Percentiles rank a stretch among this genome's conserved stretches.
Evolutionary conservation across 2,329 filamentous ascomycete genomes (phyloP).

Genomic region (Aspergillus ustus): DNA sequence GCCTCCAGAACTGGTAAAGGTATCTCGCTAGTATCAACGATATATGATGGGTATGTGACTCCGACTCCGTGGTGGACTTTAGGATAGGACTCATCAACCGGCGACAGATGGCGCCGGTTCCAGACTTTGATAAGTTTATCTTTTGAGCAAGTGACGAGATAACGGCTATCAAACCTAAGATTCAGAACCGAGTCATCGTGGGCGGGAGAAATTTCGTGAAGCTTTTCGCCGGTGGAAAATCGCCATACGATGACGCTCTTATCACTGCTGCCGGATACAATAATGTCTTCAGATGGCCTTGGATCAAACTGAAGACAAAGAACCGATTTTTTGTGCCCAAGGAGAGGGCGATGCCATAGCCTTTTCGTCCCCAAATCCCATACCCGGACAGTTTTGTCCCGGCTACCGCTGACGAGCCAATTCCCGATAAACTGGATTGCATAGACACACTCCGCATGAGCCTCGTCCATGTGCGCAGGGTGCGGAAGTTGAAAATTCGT

Average conservation of each 20-base stretch:
- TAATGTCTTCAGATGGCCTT: constrained; percentile 80
- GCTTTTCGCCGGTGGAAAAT: constrained; percentile 84
- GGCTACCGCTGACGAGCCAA: constrained; percentile 89
- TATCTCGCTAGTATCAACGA: constrained; percentile 54
- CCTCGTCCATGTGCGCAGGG: constrained; percentile 76
- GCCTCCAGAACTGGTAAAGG: constrained; percentile 50
- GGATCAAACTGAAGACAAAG: constrained; percentile 95
- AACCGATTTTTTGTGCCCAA: constrained; percentile 82
- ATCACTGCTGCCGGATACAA: constrained; percentile 96
- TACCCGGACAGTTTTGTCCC: constrained; percentile 83
- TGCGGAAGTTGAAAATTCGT: constrained; percentile 90
- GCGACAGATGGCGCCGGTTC: constrained; percentile 72
- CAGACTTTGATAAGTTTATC: constrained; percentile 97
- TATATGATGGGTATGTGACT: constrained; percentile 57
- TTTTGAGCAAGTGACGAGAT: constrained; percentile 95
- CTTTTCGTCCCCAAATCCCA: constrained; percentile 87
- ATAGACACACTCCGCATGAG: constrained; percentile 92
- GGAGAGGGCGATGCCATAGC: constrained; percentile 72
- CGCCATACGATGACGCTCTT: constrained; percentile 88
- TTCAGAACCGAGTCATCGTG: constrained; percentile 93
- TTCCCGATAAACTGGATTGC: constrained; percentile 86
- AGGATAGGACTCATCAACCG: constrained; percentile 52
- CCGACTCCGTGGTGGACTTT: constrained; percentile 46
- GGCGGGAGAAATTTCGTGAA: constrained; percentile 76
- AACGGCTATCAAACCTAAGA: constrained; percentile 86